phyloP scores from a whole-genome alignment of 2,329 filamentous ascomycete genomes.

The Fusarium mexicanum region DNA sequence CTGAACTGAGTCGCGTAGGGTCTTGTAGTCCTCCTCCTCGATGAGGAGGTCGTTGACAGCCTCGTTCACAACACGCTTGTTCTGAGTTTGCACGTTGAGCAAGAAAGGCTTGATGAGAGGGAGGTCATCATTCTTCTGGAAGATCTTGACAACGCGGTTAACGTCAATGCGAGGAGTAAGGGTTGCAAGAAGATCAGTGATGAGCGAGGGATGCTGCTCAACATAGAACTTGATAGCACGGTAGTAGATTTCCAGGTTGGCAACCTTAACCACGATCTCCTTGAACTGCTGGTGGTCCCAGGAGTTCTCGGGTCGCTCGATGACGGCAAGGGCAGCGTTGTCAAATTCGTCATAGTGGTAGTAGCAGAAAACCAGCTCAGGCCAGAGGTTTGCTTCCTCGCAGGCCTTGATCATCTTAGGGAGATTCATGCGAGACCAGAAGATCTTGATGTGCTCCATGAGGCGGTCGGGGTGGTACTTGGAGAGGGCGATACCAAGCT shows the following conservation, averaged over 20 bases:
- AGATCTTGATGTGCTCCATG: constrained; percentile 98
- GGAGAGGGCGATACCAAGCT: constrained; percentile 88
- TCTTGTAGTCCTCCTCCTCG: constrained; percentile 99
- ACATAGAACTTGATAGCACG: constrained; percentile 96
- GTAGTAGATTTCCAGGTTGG: constrained; percentile 99
- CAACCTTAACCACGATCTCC: constrained; percentile 96
- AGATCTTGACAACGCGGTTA: constrained; percentile 99
- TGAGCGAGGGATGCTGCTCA: constrained; percentile 92
- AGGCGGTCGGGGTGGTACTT: constrained; percentile 95
- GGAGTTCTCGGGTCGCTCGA: constrained; percentile 95
- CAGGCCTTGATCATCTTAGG: constrained; percentile 94
- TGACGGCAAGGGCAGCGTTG: constrained; percentile 95
- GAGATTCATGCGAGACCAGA: constrained; percentile 98
- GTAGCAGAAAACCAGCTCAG: constrained; percentile 97
- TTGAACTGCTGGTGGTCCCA: constrained; percentile 99
- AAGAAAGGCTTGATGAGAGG: constrained; percentile 99
- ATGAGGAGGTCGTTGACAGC: constrained; percentile 98
- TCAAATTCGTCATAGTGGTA: constrained; percentile 99
- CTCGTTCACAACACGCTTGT: constrained; percentile 98
- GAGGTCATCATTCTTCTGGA: constrained; percentile 97
- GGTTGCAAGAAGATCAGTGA: constrained; percentile 94
- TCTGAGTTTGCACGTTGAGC: constrained; percentile 93
- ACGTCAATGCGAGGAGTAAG: constrained; percentile 95
- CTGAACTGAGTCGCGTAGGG: constrained; percentile 93
- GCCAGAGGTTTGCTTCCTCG: constrained; percentile 96